phyloP scores from a whole-genome alignment of 352 stramenopile genomes.

The Phytophthora pseudosyringae region DNA sequence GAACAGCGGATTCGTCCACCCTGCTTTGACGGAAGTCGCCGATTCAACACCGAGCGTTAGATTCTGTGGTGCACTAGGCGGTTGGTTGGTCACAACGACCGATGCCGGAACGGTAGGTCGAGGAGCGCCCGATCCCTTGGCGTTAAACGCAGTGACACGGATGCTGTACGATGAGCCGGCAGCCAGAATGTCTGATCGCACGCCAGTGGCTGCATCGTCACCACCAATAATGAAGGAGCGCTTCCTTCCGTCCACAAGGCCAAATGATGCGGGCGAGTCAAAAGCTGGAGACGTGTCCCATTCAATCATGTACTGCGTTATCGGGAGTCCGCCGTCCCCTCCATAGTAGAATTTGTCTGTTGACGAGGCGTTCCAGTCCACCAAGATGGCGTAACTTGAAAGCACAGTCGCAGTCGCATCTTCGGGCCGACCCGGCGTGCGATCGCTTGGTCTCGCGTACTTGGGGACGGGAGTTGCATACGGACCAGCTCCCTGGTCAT shows the following conservation, averaged over 20 bases:
- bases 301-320: slow-evolving; percentile 97
- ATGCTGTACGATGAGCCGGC: slow-evolving; percentile 81
- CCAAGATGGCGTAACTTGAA: slow-evolving; percentile 91
- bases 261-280: slow-evolving; percentile 86
- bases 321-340: slow-evolving; percentile 90
- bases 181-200: slow-evolving; percentile 82
- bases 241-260: slow-evolving; percentile 51
- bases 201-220: slow-evolving; percentile 93
- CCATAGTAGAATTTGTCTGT: slow-evolving; percentile 87
- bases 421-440: slow-evolving; percentile 79
- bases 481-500: slow-evolving; percentile 86
- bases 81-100: slow-evolving; percentile 64
- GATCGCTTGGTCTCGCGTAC: slow-evolving; percentile 64
- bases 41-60: slow-evolving; percentile 58
- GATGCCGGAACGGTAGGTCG: slow-evolving; percentile 47
- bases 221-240: slow-evolving; percentile 92
- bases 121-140: slow-evolving; percentile 65
- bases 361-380: slow-evolving; percentile 91
- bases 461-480: slow-evolving; percentile 50
- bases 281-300: slow-evolving; percentile 93
- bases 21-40: slow-evolving; percentile 77
- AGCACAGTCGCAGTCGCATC: slow-evolving; percentile 72
- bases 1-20: slow-evolving; percentile 90
- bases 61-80: slow-evolving; percentile 64
- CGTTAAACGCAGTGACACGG: slow-evolving; percentile 82